Conservation (phyloP, 2,329 filamentous ascomycete species). For the Sporothrix variecibatus region DNA sequence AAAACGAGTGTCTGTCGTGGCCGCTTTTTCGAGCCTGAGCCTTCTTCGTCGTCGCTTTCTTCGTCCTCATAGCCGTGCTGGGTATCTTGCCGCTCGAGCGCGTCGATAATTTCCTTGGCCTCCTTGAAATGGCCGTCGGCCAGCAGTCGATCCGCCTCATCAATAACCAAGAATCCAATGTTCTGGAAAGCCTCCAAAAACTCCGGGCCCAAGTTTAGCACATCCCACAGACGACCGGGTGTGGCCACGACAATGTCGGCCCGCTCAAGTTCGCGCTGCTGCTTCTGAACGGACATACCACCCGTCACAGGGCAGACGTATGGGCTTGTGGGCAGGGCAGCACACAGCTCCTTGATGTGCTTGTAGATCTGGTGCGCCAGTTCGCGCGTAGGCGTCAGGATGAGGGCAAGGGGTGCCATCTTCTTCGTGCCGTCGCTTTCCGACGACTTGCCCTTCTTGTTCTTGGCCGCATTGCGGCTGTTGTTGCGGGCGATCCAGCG, state of each 20-base stretch:
- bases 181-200: slow-evolving; percentile 70
- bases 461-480: slow-evolving; percentile 35
- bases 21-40: slow-evolving; percentile 30
- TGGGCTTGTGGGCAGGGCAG: slow-evolving; percentile 59
- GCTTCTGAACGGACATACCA: slow-evolving; percentile 91
- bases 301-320: slow-evolving; percentile 89
- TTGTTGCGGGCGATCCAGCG: slow-evolving; percentile 60
- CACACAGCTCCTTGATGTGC: slow-evolving; percentile 76
- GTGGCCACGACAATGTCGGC: slow-evolving; percentile 94
- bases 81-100: slow-evolving; percentile 73
- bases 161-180: slow-evolving; percentile 82
- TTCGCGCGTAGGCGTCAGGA: slow-evolving; percentile 90
- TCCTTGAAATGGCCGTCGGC: slow-evolving; percentile 96
- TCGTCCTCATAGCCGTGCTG: slow-evolving; percentile 51
- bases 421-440: background rate
- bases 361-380: slow-evolving; percentile 87
- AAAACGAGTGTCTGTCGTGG: slow-evolving; percentile 88
- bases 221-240: slow-evolving; percentile 91
- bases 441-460: slow-evolving; percentile 26
- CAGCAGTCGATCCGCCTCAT: slow-evolving; percentile 90
- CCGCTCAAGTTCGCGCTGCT: slow-evolving; percentile 77
- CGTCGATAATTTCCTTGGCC: slow-evolving; percentile 80
- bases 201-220: slow-evolving; percentile 74
- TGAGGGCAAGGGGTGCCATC: slow-evolving; percentile 65
- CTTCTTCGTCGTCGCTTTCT: slow-evolving; percentile 47